Evolutionary conservation across 768 basidiomycete genomes (phyloP).

Genomic region (Rhizopogon vinicolor): DNA sequence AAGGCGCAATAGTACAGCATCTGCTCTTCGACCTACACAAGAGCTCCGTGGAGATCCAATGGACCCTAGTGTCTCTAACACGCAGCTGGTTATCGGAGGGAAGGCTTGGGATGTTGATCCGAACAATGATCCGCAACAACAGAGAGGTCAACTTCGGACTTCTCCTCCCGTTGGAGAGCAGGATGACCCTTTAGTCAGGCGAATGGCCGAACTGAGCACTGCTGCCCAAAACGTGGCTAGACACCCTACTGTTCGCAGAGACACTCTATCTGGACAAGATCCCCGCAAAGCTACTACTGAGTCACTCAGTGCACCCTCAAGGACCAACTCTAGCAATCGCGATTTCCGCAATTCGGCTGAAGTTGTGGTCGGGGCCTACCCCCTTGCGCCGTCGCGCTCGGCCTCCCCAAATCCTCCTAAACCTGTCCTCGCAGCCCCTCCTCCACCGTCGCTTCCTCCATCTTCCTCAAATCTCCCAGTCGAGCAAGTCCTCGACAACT

Average conservation of each 20-base stretch:
- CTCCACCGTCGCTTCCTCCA: slow-evolving; percentile 27
- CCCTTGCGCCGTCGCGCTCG: slow-evolving; percentile 61
- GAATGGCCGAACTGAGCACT: slow-evolving; percentile 51
- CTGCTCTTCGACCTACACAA: slow-evolving; percentile 26
- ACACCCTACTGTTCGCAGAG: slow-evolving; percentile 21
- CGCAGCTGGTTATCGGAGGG: slow-evolving; percentile 55
- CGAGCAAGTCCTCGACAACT: slow-evolving; percentile 69
- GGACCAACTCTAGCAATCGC: slow-evolving; percentile 20
- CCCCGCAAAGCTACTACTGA: slow-evolving; percentile 21
- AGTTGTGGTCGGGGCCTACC: slow-evolving; percentile 73
- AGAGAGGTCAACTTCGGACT: slow-evolving; percentile 14
- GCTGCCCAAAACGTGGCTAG: slow-evolving; percentile 14
- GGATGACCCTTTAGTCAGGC: slow-evolving; percentile 60
- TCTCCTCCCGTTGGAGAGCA: slow-evolving; percentile 35
- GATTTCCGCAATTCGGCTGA: slow-evolving; percentile 79
- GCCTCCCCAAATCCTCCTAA: slow-evolving; percentile 69
- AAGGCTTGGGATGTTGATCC: slow-evolving; percentile 67
- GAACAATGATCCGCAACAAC: slow-evolving; percentile 57
- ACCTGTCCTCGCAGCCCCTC: slow-evolving; percentile 75
- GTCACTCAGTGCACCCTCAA: slow-evolving; percentile 21
- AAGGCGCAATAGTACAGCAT: slow-evolving; percentile 21
- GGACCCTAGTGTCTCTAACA: slow-evolving; percentile 61
- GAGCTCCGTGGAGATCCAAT: slow-evolving; percentile 53
- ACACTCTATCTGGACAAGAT: slow-evolving; percentile 16
- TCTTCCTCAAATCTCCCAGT: slow-evolving; percentile 51